phyloP scores from a whole-genome alignment of 805 yeast genomes.

The Maudiozyma barnettii region DNA sequence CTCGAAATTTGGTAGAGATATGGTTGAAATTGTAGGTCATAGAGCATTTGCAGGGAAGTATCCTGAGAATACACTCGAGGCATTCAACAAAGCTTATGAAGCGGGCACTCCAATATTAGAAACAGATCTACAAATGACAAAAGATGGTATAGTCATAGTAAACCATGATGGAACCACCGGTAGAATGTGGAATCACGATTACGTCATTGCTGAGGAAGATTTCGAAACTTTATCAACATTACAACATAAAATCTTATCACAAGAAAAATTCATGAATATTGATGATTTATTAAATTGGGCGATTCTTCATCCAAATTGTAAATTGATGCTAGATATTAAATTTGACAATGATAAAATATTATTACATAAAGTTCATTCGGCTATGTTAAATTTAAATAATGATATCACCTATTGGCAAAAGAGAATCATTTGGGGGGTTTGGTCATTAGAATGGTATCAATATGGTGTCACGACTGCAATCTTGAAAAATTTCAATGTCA shows the following conservation, averaged over 20 bases:
- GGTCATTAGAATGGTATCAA: slow-evolving; percentile 40
- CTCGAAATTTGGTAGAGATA: not conserved
- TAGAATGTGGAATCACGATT: slow-evolving; percentile 37
- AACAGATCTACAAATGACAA: slow-evolving; percentile 46
- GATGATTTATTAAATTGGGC: slow-evolving; percentile 34
- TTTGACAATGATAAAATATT: slow-evolving; percentile 37
- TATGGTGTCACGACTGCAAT: slow-evolving; percentile 33
- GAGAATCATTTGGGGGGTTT: slow-evolving; percentile 42
- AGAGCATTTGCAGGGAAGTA: slow-evolving; percentile 29
- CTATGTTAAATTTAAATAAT: slow-evolving; percentile 30
- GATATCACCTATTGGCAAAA: slow-evolving; percentile 38
- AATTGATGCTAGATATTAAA: slow-evolving; percentile 45
- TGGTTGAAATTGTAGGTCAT: slow-evolving; percentile 24
- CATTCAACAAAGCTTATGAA: slow-evolving; percentile 39
- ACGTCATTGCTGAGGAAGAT: slow-evolving; percentile 31
- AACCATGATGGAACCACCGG: slow-evolving; percentile 45
- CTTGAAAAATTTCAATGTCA: slow-evolving; percentile 29
- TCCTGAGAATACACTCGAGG: slow-evolving; percentile 39
- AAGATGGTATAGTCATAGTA: slow-evolving; percentile 44
- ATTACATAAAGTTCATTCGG: slow-evolving; percentile 32
- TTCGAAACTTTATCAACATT: slow-evolving; percentile 31
- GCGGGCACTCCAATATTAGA: slow-evolving; percentile 41
- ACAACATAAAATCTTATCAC: slow-evolving; percentile 25
- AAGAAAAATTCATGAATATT: slow-evolving; percentile 35
- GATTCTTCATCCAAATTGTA: slow-evolving; percentile 26